Conservation (phyloP, 176 grass and related monocot genomes). For the Triticum monococcum region DNA sequence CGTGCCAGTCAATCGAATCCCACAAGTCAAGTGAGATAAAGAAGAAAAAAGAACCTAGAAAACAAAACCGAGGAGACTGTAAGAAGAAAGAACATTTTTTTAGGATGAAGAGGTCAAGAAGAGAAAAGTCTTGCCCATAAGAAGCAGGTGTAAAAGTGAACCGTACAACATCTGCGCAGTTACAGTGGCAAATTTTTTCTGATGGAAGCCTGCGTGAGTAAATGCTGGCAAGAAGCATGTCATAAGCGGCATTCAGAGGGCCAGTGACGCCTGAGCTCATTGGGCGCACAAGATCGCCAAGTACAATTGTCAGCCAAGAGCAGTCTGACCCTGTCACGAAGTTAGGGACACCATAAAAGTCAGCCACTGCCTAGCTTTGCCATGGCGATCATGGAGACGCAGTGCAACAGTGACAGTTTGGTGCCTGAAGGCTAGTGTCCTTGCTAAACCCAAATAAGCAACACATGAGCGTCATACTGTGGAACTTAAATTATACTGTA, state of each 20-base stretch:
- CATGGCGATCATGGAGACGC: neutral
- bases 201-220: neutral
- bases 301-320: neutral
- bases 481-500: neutral
- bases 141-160: too few species aligned
- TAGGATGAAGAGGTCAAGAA: neutral
- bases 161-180: neutral
- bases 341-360: slow-evolving; percentile 24
- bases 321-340: neutral
- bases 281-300: neutral
- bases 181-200: neutral
- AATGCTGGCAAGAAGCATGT: slow-evolving; percentile 23
- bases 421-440: neutral
- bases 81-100: neutral
- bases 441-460: neutral
- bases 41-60: too few species aligned
- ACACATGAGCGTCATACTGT: neutral
- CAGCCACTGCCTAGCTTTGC: neutral
- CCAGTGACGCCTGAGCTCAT: neutral
- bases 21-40: neutral
- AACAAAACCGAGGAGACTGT: neutral
- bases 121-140: neutral
- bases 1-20: too few species aligned
- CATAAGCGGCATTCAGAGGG: slow-evolving; percentile 15
- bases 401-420: neutral